A percentile compares a stretch with the other conserved stretches of the same genome.
Conservation (phyloP, 306 rosid species). For the Citrullus mucosospermus region DNA sequence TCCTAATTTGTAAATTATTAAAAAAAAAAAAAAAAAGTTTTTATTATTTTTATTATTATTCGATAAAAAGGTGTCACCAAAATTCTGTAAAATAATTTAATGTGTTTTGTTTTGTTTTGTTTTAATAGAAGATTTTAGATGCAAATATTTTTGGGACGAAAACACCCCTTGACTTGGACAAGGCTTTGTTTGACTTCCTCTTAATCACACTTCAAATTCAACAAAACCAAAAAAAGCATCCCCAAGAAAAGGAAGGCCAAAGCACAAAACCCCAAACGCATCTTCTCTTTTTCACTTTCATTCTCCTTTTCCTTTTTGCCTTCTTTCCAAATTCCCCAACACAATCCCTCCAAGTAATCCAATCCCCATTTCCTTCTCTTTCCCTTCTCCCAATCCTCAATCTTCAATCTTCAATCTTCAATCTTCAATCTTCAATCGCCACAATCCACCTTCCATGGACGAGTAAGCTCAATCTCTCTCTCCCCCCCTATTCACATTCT, state of each 20-base stretch:
- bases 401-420: background rate
- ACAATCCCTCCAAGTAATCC: background rate
- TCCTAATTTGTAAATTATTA: too few relatives aligned
- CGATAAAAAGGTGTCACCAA: too few relatives aligned
- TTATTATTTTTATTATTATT: too few relatives aligned
- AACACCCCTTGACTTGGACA: background rate
- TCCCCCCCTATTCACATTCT: background rate
- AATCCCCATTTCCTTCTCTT: background rate
- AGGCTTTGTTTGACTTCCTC: background rate
- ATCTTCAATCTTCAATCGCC: background rate
- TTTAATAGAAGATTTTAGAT: too few relatives aligned
- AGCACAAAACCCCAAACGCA: constrained; percentile 8
- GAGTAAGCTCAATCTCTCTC: background rate
- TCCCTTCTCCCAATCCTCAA: background rate
- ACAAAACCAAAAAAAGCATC: background rate
- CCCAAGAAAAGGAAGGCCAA: background rate
- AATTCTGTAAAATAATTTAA: too few relatives aligned
- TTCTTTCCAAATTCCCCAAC: background rate
- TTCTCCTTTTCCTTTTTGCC: background rate
- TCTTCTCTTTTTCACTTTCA: background rate
- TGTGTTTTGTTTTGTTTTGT: too few relatives aligned
- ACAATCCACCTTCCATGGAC: background rate
- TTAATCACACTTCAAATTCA: background rate
- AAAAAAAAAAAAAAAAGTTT: too few relatives aligned
- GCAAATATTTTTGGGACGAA: too few relatives aligned